Evolutionary conservation across 495 filamentous ascomycete species (phyloP), one percentile per base, ranked within the genome.

Genomic region (Daldinia vernicosa): DNA sequence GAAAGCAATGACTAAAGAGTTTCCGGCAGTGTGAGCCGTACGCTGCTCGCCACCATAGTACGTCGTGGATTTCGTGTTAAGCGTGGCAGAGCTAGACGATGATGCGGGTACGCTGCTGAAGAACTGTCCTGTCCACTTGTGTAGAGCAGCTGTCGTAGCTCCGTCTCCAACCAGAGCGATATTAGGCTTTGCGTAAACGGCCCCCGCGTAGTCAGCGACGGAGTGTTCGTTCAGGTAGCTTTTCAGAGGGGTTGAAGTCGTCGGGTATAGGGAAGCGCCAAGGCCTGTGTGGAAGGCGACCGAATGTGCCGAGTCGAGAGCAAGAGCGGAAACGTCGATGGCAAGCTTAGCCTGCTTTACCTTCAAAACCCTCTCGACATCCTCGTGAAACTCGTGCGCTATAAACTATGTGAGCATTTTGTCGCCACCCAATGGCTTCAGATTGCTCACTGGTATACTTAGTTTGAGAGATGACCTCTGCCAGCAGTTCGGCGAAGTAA

Each of bases 31-130:
- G 78, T 91, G 91, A 50, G 93, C 81, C 67, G 95, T 92, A 61
- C 95, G 92, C 84, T 97, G 91, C 85, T 99, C 93, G 74, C 95
- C 95, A 75, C 95, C 95, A 78, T 89, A 90, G 87, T 98, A 99
- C 80, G 94, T 94, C 74, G 89, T 89, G 54, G 92, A 74, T 69
- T 74, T 67, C 14, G 75, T 60, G 72, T 77, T 78, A 51, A 86
- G 81, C 63, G 80, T 78, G 11, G 80, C 70, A 47, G 76, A 73
- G 68, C 71, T 71, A 60, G 70, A 70, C 37, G 63, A 75, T 33
- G 78, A 77, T 22, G 80, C 65, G 24, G 84, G 82, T 22, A 88
- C 83, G 47, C 81, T 79, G 67, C 82, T 81, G 86, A 98, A 97
- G 87, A 97, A 97, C 70, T 97, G 89, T 72, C 89, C 88, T 60